Evolutionary conservation across 495 filamentous ascomycete species (phyloP), one percentile per base, ranked within the genome.

Genomic region (Sabuloglossum arenarium): DNA sequence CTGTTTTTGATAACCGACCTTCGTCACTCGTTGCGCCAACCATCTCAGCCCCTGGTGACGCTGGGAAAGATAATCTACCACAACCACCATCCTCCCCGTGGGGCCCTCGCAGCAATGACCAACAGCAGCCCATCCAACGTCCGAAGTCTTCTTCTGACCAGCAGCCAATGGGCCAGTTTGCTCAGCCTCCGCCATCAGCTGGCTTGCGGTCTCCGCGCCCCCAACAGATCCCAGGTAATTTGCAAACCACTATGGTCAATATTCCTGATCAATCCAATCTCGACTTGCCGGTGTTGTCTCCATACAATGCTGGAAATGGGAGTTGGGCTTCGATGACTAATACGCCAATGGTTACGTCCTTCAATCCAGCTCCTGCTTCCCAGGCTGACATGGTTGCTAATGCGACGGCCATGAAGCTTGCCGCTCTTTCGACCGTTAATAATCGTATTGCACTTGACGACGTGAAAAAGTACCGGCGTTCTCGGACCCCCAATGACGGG

Each of bases 301-400:
- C 91, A 0, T 97, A 95, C 66, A 79, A 80, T 59, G 72, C 82
- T 56, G 79, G 78, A 50, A 85, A 85, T 65, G 86, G 85, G 34
- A 97, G 88, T 74, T 98, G 91, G 91, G 91, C 93, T 32, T 97
- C 91, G 25, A 91, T 95, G 85, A 81, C 89, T 59, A 97, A 95
- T 71, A 98, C 91, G 2, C 91, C 91, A 0, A 94, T 97, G 85
- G 87, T 87, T 25, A 70, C 86, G 6, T 89, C 78, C 54, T 98
- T 98, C 67, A 74, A 63, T 72, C 73, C 69, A 58, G 71, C 72
- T 58, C 69, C 67, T 31, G 73, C 71, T 34, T 80, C 75, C 53
- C 87, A 94, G 64, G 91, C 89, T 16, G 93, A 98, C 62, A 96
- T 98, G 89, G 86, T 98, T 55, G 91, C 91, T 46, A 97, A 97